Percentiles rank a stretch among this genome's conserved stretches.
Evolutionary conservation across 2,329 filamentous ascomycete genomes (phyloP).

Genomic region (Fusarium sp.): DNA sequence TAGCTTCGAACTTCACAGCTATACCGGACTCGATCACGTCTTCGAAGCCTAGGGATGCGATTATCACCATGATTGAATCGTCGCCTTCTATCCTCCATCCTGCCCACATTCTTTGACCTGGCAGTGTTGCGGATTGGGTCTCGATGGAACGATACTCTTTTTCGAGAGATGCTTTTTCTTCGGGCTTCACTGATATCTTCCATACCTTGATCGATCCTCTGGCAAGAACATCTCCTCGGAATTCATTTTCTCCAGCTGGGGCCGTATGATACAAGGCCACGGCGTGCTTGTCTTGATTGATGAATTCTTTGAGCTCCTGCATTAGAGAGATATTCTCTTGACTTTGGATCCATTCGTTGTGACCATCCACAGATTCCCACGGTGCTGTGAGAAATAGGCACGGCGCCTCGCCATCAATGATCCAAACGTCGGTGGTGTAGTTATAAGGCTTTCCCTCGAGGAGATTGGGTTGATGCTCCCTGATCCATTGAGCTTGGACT

Average conservation of each 20-base stretch:
- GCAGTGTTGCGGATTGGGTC: slow-evolving; percentile 42
- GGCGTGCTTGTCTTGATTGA: slow-evolving; percentile 44
- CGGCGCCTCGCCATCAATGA: slow-evolving; percentile 47
- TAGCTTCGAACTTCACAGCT: slow-evolving; percentile 27
- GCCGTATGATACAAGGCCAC: slow-evolving; percentile 54
- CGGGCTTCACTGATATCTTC: slow-evolving; percentile 44
- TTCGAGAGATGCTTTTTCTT: slow-evolving; percentile 45
- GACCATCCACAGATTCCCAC: slow-evolving; percentile 54
- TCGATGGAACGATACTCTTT: slow-evolving; percentile 47
- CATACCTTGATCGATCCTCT: slow-evolving; percentile 48
- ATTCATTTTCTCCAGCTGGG: slow-evolving; percentile 41
- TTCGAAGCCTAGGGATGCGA: slow-evolving; percentile 49
- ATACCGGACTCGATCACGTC: slow-evolving; percentile 45
- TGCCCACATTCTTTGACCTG: slow-evolving; percentile 46
- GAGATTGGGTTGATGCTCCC: slow-evolving; percentile 47
- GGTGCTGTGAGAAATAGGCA: slow-evolving; percentile 54
- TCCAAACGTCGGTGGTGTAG: slow-evolving; percentile 48
- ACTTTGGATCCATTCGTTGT: slow-evolving; percentile 54
- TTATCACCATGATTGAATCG: slow-evolving; percentile 50
- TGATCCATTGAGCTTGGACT: slow-evolving; percentile 52
- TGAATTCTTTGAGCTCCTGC: slow-evolving; percentile 44
- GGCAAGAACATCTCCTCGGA: slow-evolving; percentile 38
- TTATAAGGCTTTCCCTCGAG: slow-evolving; percentile 42
- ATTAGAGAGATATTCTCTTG: slow-evolving; percentile 51
- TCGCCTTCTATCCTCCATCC: slow-evolving; percentile 54